These are phyloP conservation scores for Ammopiptanthus mongolicus DNA, from an alignment of 306 rosid species.

Conservation along the genomic window DNA sequence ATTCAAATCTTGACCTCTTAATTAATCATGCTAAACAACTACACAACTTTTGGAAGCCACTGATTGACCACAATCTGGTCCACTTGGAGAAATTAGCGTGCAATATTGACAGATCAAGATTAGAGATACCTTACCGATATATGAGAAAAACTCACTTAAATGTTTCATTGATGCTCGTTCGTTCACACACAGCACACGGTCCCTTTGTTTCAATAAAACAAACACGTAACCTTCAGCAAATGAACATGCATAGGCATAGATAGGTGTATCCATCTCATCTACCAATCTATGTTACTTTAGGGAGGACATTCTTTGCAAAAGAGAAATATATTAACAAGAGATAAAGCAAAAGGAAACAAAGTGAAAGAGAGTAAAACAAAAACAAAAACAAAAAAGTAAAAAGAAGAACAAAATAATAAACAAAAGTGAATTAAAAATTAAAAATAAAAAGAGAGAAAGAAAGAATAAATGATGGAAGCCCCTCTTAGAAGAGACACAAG, in stretches of 20 bases:
- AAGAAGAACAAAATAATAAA: not conserved
- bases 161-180: not conserved
- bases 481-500: slow-evolving; percentile 51
- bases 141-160: not conserved
- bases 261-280: slow-evolving; percentile 19
- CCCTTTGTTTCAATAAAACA: slow-evolving; percentile 14
- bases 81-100: slow-evolving; percentile 11
- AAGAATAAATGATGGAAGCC: slow-evolving; percentile 35
- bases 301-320: slow-evolving; percentile 25
- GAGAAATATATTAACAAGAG: slow-evolving; percentile 10
- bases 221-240: slow-evolving; percentile 4
- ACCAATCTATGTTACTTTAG: not conserved
- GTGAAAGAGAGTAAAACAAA: slow-evolving; percentile 21
- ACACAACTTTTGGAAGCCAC: not conserved
- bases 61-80: not conserved
- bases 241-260: not conserved
- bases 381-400: slow-evolving; percentile 8
- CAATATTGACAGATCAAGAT: slow-evolving; percentile 26
- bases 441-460: not conserved
- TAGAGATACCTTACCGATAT: not conserved
- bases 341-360: slow-evolving; percentile 22
- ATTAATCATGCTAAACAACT: slow-evolving; percentile 13
- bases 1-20: not conserved
- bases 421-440: not conserved
- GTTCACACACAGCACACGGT: slow-evolving; percentile 23